A percentile compares a stretch with the other conserved stretches of the same genome.
phyloP scores from a whole-genome alignment of 371 early-diverging fungal genomes.

The Circinella minor region DNA sequence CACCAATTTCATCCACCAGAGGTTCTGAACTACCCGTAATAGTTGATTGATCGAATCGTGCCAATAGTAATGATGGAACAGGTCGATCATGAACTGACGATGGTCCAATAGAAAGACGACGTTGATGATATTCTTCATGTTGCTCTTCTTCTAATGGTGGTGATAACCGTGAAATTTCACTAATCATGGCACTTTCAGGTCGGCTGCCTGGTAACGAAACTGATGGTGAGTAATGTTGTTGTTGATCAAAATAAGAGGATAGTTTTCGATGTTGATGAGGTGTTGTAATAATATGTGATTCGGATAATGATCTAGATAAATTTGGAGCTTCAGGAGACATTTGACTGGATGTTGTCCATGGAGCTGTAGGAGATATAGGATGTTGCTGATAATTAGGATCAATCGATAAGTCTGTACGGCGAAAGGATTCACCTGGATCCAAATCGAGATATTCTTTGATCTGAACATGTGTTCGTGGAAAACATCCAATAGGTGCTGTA shows the following conservation, averaged over 20 bases:
- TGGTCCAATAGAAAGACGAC: too few species aligned
- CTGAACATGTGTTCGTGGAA: slow-evolving; percentile 65
- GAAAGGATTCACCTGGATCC: slow-evolving; percentile 26
- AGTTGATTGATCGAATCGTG: slow-evolving; percentile 62
- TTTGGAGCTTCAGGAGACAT: slow-evolving; percentile 11
- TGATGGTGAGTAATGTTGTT: neutral
- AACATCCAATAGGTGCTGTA: slow-evolving; percentile 61
- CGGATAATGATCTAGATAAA: slow-evolving; percentile 38
- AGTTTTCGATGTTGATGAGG: slow-evolving; percentile 36
- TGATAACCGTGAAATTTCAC: neutral
- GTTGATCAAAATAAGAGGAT: slow-evolving; percentile 11
- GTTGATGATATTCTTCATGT: neutral
- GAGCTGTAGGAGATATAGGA: slow-evolving; percentile 18
- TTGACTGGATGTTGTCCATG: slow-evolving; percentile 9
- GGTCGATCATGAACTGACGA: neutral
- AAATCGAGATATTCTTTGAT: slow-evolving; percentile 56
- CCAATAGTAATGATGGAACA: slow-evolving; percentile 42
- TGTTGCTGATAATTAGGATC: slow-evolving; percentile 1
- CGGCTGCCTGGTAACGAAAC: neutral
- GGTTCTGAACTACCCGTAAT: slow-evolving; percentile 64
- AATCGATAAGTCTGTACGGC: neutral
- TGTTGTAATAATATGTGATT: slow-evolving; percentile 35
- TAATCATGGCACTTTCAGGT: slow-evolving; percentile 5
- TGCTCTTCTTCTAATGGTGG: slow-evolving; percentile 2
- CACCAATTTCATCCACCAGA: slow-evolving; percentile 72